These are phyloP conservation scores for Niveomyces coronatus DNA, from an alignment of 2,329 filamentous ascomycete genomes.

Conservation along the genomic window DNA sequence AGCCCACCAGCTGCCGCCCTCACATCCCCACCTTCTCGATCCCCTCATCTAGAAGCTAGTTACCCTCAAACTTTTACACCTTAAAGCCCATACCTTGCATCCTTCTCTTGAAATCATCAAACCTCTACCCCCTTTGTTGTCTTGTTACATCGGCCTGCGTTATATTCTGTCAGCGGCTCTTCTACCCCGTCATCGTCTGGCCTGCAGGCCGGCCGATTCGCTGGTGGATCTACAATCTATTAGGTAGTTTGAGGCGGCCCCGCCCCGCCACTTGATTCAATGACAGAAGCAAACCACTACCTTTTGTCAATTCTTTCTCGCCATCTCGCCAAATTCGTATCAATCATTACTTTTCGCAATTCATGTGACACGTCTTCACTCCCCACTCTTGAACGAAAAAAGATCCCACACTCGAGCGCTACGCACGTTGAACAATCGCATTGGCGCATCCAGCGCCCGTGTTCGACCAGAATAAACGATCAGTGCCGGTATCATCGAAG, in stretches of 20 bases:
- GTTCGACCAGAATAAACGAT: neutral
- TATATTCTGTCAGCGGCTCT: neutral
- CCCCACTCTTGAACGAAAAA: neutral
- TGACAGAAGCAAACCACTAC: constrained; percentile 8
- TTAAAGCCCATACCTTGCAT: constrained; percentile 1
- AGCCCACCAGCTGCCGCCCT: neutral
- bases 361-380: neutral
- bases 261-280: constrained; percentile 9
- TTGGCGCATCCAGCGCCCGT: constrained; percentile 2
- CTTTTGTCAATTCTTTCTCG: neutral
- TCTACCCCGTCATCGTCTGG: constrained; percentile 5
- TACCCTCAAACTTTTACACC: neutral
- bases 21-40: constrained; percentile 9
- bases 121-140: neutral
- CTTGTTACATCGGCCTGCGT: neutral
- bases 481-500: too few relatives aligned
- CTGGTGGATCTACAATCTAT: constrained; percentile 2
- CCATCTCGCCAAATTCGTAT: neutral
- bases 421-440: neutral
- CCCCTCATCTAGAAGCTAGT: constrained; percentile 7
- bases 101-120: constrained; percentile 4
- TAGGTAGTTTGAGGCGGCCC: constrained; percentile 1
- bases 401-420: neutral
- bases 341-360: too few relatives aligned
- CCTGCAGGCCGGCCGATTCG: constrained; percentile 7